These are phyloP conservation scores for Trichosanthes truncata DNA, from an alignment of 306 rosid genomes.

Conservation along the genomic window DNA sequence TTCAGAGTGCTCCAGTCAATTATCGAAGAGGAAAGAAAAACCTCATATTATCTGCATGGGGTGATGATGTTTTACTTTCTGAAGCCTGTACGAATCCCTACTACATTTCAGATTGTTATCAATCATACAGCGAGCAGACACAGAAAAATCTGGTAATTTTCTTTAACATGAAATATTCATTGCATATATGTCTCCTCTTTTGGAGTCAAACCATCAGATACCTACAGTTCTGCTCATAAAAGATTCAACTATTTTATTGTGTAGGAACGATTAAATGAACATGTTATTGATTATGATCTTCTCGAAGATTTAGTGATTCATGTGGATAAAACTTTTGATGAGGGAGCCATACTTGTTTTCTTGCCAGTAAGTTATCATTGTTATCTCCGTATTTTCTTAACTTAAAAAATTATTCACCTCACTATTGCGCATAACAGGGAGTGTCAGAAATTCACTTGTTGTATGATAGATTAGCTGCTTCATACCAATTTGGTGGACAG, in stretches of 20 bases:
- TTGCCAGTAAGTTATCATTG: constrained; percentile 62
- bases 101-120: constrained; percentile 48
- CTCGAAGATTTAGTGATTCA: constrained; percentile 79
- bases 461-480: constrained; percentile 62
- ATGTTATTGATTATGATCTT: constrained; percentile 88
- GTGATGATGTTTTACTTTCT: constrained; percentile 77
- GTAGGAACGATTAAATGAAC: constrained; percentile 81
- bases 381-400: constrained; percentile 12
- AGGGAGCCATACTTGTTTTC: constrained; percentile 89
- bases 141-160: constrained; percentile 60
- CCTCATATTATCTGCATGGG: constrained; percentile 84
- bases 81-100: constrained; percentile 57
- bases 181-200: background rate
- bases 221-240: constrained; percentile 9
- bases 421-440: constrained; percentile 43
- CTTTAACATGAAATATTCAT: constrained; percentile 15
- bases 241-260: background rate
- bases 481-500: constrained; percentile 76
- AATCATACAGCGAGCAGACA: constrained; percentile 63
- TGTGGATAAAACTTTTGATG: constrained; percentile 61
- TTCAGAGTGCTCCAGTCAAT: constrained; percentile 51
- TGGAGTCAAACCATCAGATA: constrained; percentile 13
- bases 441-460: constrained; percentile 64
- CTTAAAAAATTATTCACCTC: constrained; percentile 1
- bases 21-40: constrained; percentile 83